Conservation (phyloP, 2,329 filamentous ascomycete genomes). For the Sporothrix globosa region DNA sequence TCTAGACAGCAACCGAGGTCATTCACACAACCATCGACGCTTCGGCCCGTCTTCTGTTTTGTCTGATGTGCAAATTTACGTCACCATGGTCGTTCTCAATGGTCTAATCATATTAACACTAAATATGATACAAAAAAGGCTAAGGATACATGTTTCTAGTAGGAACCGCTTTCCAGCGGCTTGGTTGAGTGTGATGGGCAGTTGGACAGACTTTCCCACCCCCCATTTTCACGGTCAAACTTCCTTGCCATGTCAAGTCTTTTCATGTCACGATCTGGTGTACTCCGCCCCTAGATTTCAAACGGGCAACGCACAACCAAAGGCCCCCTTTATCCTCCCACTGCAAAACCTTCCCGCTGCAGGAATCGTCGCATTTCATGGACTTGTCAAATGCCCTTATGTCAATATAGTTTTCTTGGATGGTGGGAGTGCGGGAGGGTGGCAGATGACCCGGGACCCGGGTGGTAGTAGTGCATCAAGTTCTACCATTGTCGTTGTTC, state of each 20-base stretch:
- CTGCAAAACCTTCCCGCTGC: background rate
- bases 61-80: background rate
- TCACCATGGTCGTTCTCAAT: background rate
- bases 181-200: conserved; percentile 6
- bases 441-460: background rate
- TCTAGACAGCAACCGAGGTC: background rate
- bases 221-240: conserved; percentile 4
- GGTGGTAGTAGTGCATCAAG: background rate
- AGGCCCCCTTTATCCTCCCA: background rate
- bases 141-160: background rate
- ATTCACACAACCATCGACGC: background rate
- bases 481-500: background rate
- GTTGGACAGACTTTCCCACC: background rate
- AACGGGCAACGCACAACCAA: conserved; percentile 3
- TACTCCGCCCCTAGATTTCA: conserved; percentile 22
- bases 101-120: background rate
- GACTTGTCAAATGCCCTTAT: background rate
- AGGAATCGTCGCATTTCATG: background rate
- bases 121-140: background rate
- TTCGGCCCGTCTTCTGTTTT: background rate
- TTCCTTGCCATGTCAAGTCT: background rate
- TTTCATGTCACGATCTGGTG: conserved; percentile 6
- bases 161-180: conserved; percentile 9
- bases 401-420: background rate
- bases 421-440: background rate